Evolutionary conservation across 345 rosid species (phyloP).

Genomic region (Chamaenerion angustifolium): DNA sequence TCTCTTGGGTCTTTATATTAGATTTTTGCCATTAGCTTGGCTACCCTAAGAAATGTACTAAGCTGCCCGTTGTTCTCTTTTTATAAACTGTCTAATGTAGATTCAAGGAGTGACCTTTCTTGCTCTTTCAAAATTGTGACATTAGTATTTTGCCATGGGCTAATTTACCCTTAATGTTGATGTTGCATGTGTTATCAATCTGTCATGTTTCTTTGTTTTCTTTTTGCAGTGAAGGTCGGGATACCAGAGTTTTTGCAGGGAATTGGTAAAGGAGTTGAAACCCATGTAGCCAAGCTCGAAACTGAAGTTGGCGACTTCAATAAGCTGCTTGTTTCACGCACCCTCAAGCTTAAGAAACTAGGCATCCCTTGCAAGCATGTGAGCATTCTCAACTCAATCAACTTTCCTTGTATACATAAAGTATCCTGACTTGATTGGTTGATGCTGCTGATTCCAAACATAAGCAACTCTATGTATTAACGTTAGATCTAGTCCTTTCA

Average conservation of each 20-base stretch:
- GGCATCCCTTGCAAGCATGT: constrained; percentile 93
- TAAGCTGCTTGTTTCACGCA: constrained; percentile 61
- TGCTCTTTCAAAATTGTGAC: no score
- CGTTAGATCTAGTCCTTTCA: no score
- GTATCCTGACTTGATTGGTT: no score
- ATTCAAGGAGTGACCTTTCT: no score
- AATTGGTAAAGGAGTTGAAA: constrained; percentile 67
- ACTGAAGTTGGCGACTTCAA: constrained; percentile 61
- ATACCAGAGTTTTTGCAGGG: constrained; percentile 76
- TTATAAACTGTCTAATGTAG: no score
- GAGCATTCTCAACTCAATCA: constrained; percentile 6
- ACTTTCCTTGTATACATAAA: background rate
- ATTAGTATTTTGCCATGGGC: background rate
- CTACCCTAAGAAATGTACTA: no score
- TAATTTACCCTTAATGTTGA: background rate
- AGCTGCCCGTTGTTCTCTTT: no score
- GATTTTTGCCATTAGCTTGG: no score
- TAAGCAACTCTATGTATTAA: no score
- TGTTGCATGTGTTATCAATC: background rate
- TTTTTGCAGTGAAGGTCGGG: constrained; percentile 61
- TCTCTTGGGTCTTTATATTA: no score
- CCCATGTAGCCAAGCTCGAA: constrained; percentile 65
- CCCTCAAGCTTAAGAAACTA: constrained; percentile 65
- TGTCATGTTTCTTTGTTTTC: constrained; percentile 1
- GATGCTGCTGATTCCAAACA: no score